Evolutionary conservation across 345 rosid species (phyloP), one percentile per base, ranked within the genome.

Genomic region (Noccaea caerulescens): DNA sequence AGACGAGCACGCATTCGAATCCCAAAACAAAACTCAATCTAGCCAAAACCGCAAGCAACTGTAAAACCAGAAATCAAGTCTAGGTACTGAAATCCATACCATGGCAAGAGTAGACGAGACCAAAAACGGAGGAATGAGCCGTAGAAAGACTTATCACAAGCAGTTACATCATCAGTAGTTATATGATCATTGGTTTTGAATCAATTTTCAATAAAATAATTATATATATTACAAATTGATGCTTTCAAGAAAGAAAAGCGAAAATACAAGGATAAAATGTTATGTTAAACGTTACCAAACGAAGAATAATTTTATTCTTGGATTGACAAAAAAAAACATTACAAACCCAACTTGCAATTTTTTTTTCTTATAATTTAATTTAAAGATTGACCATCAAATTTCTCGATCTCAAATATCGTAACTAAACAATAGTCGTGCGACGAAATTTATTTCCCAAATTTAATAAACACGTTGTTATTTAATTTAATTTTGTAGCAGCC

Each of bases 221-320:
- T 20, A 20, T 20, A 20, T 20, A 20, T 20, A 20, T 20, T 20
- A 1, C 23, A 20, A 20, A 20, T 20, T 20, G 11, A 23, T 13
- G 13, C 14, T 63, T 45, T 13, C 30, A 25, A 32, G 41, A 34
- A 16, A 16, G 1, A 30, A 16, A 30, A 9, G 42, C 41, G 3
- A 13, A 69, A 36, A 20, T 43, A 55, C 33, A 13, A 30, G 53
- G 55, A 13, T 14, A 36, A 51, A 30, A 1, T 11, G 44, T 20
- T 20, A 50, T 11, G 44, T 20, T 20, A 50, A 10, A 44, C 33
- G 49, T 72, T 63, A 34, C 42, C 7, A 37, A 55, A 53, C 55
- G 33, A 50, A 72, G 42, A 72, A 63, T 64, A 37, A 71, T 25
- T 43, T 25, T 57, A 72, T 72, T 4, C 58, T 63, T 72, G 57